Base-by-base conservation (phyloP, 768 basidiomycete species). In the Suillus clintonianus region DNA sequence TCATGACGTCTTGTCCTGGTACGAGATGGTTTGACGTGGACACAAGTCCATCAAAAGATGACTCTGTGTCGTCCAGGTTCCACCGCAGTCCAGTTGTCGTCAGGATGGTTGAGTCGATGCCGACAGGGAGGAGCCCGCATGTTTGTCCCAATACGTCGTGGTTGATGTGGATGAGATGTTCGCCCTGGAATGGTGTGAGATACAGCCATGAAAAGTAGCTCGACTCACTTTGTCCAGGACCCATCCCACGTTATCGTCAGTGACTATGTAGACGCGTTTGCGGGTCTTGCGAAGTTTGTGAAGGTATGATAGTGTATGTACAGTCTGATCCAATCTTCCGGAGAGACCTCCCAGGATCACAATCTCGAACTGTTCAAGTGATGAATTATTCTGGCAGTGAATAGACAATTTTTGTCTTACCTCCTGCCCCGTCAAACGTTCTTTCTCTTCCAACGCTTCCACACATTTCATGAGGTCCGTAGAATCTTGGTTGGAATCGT, bases 381-480 rank as follows among this genome's bases (percentile, higher is more conserved):
- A 39, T 50, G 4, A 19, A 34, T 55, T 10, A n/a, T 64, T 39
- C 45, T 51, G 53, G 41, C 24, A 55, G 47, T 41, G 13, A 43
- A 45, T 9, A 4, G n/a, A n/a, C 24, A 39, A 27, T 15, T 13
- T 8, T 42, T 5, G 11, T 14, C 76, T 55, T 57, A 86, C 87
- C 67, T 77, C 65, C 60, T 67, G 70, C 9, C 73, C 74, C 53
- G 82, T 79, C 2, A 67, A 65, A 19, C 68, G 63, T 69, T 95
- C 93, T 63, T 80, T 82, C 60, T 85, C 84, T 55, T 85, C 74
- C 4, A 98, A 71, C 6, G 87, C 82, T 7, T 68, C 53, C 2
- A 99, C 77, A 70, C 95, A 99, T 77, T 99, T 99, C 90, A 93
- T 94, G 63, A 99, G 83, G 74, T 99, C 97, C 0, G 97, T 99